Percentiles rank a stretch among this genome's conserved stretches.
Evolutionary conservation across 495 filamentous ascomycete species (phyloP).

Genomic region (Neurospora africana): DNA sequence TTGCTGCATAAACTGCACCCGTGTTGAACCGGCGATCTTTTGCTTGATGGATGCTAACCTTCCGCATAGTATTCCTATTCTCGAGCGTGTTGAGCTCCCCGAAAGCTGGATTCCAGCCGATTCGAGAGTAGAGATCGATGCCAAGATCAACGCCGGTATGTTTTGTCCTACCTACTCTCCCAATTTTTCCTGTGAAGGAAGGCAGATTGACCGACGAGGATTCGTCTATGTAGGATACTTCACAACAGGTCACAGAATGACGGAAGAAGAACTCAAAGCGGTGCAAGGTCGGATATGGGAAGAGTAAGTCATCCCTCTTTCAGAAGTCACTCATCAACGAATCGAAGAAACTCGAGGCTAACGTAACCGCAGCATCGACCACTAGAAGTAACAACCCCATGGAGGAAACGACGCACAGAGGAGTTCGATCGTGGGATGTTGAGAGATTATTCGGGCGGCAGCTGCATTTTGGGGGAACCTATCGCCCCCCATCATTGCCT

Average conservation of each 20-base stretch:
- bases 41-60: conserved; percentile 11
- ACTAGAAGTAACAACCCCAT: conserved; percentile 3
- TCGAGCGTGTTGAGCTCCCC: conserved; percentile 87
- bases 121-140: conserved; percentile 94
- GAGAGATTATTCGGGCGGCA: not conserved
- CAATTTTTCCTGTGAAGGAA: not conserved
- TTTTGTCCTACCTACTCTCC: conserved; percentile 2
- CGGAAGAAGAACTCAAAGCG: conserved; percentile 69
- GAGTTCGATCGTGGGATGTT: not conserved
- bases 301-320: conserved; percentile 41
- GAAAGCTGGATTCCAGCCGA: conserved; percentile 92
- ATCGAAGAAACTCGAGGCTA: conserved; percentile 12
- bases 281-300: conserved; percentile 92
- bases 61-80: conserved; percentile 62
- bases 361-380: conserved; percentile 18
- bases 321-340: conserved; percentile 2
- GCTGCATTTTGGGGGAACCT: not conserved
- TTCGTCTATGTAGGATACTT: conserved; percentile 44
- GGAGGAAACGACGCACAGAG: not conserved
- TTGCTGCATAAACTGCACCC: conserved; percentile 7
- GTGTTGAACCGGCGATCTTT: not conserved
- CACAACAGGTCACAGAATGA: conserved; percentile 87
- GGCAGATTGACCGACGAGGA: conserved; percentile 6
- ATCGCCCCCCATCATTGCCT: not conserved
- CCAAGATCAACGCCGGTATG: conserved; percentile 96